Percentiles rank a stretch among this genome's conserved stretches.
phyloP scores from a whole-genome alignment of 305 asterid species.

The Fraxinus baroniana region DNA sequence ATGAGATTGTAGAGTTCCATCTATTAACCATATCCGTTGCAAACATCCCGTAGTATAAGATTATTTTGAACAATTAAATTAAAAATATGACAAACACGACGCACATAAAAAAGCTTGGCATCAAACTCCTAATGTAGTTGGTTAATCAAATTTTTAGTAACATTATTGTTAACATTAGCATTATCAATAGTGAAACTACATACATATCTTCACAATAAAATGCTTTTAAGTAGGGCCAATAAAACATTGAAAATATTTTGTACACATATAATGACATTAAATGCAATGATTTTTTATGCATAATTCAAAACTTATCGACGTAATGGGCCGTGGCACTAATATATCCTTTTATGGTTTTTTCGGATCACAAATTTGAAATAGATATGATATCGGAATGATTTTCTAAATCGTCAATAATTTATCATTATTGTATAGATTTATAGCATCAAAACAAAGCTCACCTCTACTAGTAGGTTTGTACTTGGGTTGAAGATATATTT shows the following conservation, averaged over 20 bases:
- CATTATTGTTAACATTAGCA: background rate
- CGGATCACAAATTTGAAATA: background rate
- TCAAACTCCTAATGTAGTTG: background rate
- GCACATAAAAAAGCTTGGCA: background rate
- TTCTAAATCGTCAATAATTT: background rate
- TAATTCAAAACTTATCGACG: background rate
- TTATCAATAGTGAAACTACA: background rate
- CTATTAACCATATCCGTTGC: background rate
- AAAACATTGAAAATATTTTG: background rate
- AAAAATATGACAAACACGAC: background rate
- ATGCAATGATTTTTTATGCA: background rate
- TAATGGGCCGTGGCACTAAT: no score
- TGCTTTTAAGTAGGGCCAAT: background rate
- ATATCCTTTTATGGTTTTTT: background rate
- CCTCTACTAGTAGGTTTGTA: background rate
- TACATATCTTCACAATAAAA: no score
- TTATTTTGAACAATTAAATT: background rate
- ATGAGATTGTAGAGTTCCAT: background rate
- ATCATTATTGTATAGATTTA: background rate
- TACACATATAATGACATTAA: background rate
- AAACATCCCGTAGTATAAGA: background rate
- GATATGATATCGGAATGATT: background rate
- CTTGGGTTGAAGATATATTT: background rate
- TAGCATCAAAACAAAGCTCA: background rate
- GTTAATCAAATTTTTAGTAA: background rate